Evolutionary conservation across 2,329 filamentous ascomycete genomes (phyloP).

Genomic region (Cercospora sp.): DNA sequence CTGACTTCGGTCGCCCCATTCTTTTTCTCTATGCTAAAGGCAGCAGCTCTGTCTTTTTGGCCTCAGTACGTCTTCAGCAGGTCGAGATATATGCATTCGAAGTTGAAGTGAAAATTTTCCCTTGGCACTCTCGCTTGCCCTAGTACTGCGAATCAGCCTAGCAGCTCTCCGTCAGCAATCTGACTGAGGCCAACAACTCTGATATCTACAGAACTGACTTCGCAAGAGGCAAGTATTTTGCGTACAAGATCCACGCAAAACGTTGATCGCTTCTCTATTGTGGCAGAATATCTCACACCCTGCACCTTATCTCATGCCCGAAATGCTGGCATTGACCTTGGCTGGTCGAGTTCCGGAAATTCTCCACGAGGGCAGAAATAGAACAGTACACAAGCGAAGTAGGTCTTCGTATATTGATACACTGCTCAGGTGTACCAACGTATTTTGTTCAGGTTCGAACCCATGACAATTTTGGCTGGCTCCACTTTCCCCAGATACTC

Average conservation of each 20-base stretch:
- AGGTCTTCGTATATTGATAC: too few relatives aligned
- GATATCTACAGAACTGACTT: background rate
- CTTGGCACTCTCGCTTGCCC: background rate
- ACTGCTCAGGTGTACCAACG: too few relatives aligned
- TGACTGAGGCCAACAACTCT: background rate
- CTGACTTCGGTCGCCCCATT: background rate
- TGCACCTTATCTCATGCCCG: background rate
- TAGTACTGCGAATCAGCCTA: background rate
- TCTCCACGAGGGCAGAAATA: background rate
- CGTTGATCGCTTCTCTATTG: background rate
- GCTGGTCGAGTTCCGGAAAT: background rate
- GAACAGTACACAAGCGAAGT: background rate
- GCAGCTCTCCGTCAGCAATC: background rate
- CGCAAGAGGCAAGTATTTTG: background rate
- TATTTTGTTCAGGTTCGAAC: too few relatives aligned
- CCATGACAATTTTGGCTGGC: too few relatives aligned
- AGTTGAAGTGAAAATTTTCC: background rate
- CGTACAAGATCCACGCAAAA: background rate
- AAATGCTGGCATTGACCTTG: background rate
- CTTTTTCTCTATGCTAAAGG: background rate
- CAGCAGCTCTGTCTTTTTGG: background rate
- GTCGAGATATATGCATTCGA: background rate
- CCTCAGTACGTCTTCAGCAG: background rate
- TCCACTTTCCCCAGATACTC: too few relatives aligned
- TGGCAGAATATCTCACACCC: background rate